Conservation (phyloP, 2,329 filamentous ascomycete genomes). For the Aspergillus sp. region DNA sequence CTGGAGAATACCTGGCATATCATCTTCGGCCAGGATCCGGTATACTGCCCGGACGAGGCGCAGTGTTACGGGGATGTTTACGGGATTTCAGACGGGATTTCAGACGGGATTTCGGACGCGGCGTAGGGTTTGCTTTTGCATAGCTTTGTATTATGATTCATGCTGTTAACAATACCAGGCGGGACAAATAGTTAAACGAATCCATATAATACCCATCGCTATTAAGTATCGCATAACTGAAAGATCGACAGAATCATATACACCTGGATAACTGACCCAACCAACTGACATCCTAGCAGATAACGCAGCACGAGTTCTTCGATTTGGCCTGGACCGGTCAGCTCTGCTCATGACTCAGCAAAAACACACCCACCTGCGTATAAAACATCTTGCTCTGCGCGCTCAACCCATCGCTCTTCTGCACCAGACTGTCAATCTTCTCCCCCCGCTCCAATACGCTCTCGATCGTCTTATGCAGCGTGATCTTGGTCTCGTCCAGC, state of each 20-base stretch:
- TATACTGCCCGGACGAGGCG: slow-evolving; percentile 48
- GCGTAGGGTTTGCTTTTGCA: too few species aligned
- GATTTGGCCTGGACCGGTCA: neutral
- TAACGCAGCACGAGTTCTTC: neutral
- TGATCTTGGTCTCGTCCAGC: slow-evolving; percentile 93
- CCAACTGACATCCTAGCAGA: too few species aligned
- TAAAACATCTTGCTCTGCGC: slow-evolving; percentile 98
- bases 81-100: too few species aligned
- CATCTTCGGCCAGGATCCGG: slow-evolving; percentile 35
- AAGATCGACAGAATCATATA: too few species aligned
- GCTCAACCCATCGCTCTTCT: slow-evolving; percentile 85
- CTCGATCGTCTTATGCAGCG: slow-evolving; percentile 94
- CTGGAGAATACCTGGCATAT: slow-evolving; percentile 60
- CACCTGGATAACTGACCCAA: too few species aligned
- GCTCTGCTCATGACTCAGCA: neutral
- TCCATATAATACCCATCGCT: too few species aligned
- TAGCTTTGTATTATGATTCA: too few species aligned
- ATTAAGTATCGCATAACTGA: too few species aligned
- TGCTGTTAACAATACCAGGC: too few species aligned
- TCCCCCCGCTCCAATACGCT: slow-evolving; percentile 70
- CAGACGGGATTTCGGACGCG: too few species aligned
- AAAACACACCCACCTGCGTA: slow-evolving; percentile 46
- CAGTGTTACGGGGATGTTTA: slow-evolving; percentile 57
- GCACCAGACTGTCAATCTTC: slow-evolving; percentile 90
- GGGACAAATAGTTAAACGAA: too few species aligned